phyloP scores from a whole-genome alignment of 768 basidiomycete genomes.

The Sporobolomyces pararoseus region DNA sequence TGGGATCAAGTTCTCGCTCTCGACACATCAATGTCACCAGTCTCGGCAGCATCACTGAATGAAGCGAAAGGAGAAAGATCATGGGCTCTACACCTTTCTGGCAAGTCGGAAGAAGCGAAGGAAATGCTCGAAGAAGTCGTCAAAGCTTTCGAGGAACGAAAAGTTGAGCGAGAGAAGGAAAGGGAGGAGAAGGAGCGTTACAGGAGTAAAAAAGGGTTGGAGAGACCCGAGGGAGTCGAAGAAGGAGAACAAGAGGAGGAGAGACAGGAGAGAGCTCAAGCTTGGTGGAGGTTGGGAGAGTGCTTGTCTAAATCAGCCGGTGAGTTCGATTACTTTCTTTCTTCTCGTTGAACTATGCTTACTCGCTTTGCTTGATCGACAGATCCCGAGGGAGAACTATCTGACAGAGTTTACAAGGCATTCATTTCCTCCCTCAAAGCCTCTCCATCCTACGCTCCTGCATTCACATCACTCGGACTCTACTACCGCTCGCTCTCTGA shows the following conservation, averaged over 20 bases:
- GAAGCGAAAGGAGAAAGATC: constrained; percentile 75
- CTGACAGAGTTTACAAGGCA: constrained; percentile 66
- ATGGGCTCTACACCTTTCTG: constrained; percentile 69
- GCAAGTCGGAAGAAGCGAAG: constrained; percentile 47
- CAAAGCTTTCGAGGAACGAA: constrained; percentile 21
- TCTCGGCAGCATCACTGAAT: constrained; percentile 50
- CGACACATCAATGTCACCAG: constrained; percentile 36
- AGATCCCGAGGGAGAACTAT: constrained; percentile 56
- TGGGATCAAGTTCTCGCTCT: constrained; percentile 62
- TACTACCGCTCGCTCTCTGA: constrained; percentile 76
- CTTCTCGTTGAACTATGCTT: neutral
- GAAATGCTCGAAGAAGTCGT: constrained; percentile 42
- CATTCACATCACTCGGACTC: constrained; percentile 87
- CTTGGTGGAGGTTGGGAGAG: constrained; percentile 78
- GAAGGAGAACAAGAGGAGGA: constrained; percentile 57
- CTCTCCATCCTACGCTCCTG: constrained; percentile 72
- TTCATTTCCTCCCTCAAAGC: constrained; percentile 78
- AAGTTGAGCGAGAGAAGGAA: constrained; percentile 30
- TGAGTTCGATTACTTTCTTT: constrained; percentile 49
- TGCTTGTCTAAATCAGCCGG: constrained; percentile 70
- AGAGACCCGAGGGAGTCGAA: constrained; percentile 55
- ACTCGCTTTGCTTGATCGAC: neutral
- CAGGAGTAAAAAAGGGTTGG: constrained; percentile 46
- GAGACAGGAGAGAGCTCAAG: constrained; percentile 65
- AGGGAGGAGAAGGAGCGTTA: constrained; percentile 34